Conservation (phyloP, 2,329 filamentous ascomycete genomes). For the Tolypocladium album region DNA sequence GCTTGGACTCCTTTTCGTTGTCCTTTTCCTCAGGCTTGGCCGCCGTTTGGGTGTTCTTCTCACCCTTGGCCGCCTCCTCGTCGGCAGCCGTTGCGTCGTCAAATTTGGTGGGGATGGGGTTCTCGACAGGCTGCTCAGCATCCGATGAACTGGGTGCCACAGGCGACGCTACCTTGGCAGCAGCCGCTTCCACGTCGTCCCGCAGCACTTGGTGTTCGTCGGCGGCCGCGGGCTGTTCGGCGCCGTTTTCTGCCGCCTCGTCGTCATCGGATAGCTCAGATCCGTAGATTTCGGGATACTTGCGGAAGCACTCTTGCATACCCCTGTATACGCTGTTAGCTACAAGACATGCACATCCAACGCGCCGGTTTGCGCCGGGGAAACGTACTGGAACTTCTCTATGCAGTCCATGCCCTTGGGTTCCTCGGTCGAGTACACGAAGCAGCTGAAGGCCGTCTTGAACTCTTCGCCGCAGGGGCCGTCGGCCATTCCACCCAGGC, state of each 20-base stretch:
- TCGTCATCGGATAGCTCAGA: constrained; percentile 79
- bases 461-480: constrained; percentile 95
- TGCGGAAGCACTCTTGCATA: constrained; percentile 96
- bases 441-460: constrained; percentile 93
- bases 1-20: background rate
- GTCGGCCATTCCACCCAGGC: constrained; percentile 91
- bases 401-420: constrained; percentile 98
- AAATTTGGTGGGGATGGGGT: constrained; percentile 8
- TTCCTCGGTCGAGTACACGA: constrained; percentile 89
- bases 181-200: background rate
- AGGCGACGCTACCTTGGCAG: constrained; percentile 1
- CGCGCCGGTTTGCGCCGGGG: background rate
- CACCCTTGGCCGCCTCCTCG: constrained; percentile 9
- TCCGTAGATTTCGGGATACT: constrained; percentile 88
- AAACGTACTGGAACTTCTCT: constrained; percentile 84
- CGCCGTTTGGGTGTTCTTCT: constrained; percentile 5
- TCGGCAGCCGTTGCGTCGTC: constrained; percentile 20
- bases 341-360: background rate
- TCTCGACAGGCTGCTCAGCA: constrained; percentile 2
- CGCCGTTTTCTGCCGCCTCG: constrained; percentile 26
- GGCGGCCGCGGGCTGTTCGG: constrained; percentile 4
- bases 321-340: constrained; percentile 43
- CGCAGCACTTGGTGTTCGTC: constrained; percentile 3
- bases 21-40: constrained; percentile 9
- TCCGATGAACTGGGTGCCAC: constrained; percentile 6